Conservation (phyloP, 768 basidiomycete species). For the Panaeolus papilionaceus region DNA sequence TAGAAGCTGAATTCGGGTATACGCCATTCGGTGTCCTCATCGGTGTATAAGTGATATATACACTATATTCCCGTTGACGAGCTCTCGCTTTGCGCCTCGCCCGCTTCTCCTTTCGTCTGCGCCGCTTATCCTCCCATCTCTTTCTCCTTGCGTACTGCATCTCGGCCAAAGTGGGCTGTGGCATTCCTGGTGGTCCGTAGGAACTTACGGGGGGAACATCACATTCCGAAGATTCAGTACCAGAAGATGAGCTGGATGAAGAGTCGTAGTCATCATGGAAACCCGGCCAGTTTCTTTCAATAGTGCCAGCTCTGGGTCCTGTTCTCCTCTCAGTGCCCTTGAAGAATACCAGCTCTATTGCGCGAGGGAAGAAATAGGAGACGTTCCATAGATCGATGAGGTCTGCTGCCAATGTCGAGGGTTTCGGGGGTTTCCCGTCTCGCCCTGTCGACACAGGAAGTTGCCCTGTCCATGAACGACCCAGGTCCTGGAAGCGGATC, state of each 20-base stretch:
- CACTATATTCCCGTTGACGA: constrained; percentile 64
- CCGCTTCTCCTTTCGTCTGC: constrained; percentile 65
- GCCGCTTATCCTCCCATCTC: constrained; percentile 65
- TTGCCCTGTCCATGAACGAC: constrained; percentile 78
- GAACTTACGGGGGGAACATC: constrained; percentile 18
- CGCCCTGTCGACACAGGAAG: constrained; percentile 65
- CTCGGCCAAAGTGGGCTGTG: constrained; percentile 21
- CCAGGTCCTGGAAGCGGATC: constrained; percentile 62
- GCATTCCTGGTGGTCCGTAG: constrained; percentile 47
- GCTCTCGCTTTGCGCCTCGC: constrained; percentile 62
- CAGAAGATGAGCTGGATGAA: constrained; percentile 45
- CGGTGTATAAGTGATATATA: constrained; percentile 60
- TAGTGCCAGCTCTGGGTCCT: constrained; percentile 59
- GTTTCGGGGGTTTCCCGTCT: constrained; percentile 57
- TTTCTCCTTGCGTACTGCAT: constrained; percentile 56
- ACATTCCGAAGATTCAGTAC: constrained; percentile 44
- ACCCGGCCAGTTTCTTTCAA: constrained; percentile 61
- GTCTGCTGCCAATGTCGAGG: constrained; percentile 67
- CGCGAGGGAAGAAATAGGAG: constrained; percentile 75
- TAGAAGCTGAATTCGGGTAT: neutral
- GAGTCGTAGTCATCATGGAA: constrained; percentile 49
- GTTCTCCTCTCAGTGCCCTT: constrained; percentile 80
- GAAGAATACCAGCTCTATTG: constrained; percentile 82
- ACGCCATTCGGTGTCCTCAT: constrained; percentile 11
- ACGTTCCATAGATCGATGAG: constrained; percentile 82